Evolutionary conservation across 202 grass and related monocot species (phyloP).

Genomic region (Cymbopogon flexuosus): DNA sequence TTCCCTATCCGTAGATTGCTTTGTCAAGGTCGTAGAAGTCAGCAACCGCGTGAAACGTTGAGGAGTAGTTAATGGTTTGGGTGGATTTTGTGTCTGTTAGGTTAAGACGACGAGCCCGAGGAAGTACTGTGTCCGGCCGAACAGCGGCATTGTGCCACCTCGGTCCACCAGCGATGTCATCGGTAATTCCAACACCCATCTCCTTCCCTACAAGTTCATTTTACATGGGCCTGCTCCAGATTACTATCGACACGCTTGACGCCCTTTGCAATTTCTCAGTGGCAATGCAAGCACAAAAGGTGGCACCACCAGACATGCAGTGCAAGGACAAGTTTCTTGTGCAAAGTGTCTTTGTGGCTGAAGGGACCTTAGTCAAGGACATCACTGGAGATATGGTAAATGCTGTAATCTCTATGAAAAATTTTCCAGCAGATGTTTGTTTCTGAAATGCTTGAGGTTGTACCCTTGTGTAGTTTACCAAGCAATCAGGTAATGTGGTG

Average conservation of each 20-base stretch:
- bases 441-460: conserved; percentile 5
- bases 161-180: conserved; percentile 64
- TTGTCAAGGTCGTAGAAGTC: not conserved
- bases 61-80: conserved; percentile 11
- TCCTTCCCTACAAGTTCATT: not conserved
- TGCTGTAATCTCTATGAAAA: not conserved
- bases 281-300: conserved; percentile 74
- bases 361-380: conserved; percentile 41
- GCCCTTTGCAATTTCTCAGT: conserved; percentile 38
- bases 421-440: not conserved
- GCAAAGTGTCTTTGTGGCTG: conserved; percentile 57
- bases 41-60: not conserved
- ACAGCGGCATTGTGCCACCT: conserved; percentile 68
- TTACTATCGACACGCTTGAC: not conserved
- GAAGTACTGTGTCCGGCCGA: conserved; percentile 85
- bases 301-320: conserved; percentile 69
- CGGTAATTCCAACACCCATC: conserved; percentile 32
- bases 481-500: conserved; percentile 68
- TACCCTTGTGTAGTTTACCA: conserved; percentile 61
- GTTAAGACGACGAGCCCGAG: conserved; percentile 93
- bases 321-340: conserved; percentile 96
- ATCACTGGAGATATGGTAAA: conserved; percentile 73
- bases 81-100: conserved; percentile 38
- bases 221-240: not conserved
- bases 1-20: not conserved